Evolutionary conservation across 1,284 basidiomycete species (phyloP), one percentile per base, ranked within the genome.

Genomic region (Megacollybia platyphylla): DNA sequence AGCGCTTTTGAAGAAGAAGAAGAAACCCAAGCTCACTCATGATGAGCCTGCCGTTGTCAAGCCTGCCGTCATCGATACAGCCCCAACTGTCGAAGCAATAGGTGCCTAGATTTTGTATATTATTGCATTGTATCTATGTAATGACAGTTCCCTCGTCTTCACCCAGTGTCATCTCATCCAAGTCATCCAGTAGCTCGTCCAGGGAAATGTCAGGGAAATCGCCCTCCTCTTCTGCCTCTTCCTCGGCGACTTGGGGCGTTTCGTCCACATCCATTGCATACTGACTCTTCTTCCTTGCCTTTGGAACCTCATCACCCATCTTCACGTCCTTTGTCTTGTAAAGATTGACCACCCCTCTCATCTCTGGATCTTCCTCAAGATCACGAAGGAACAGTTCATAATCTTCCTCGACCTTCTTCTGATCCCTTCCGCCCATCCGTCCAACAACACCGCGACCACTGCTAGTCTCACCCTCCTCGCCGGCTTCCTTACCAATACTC

Each of bases 331-430:
- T 66, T 11, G 76, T 67, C 63, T 85, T 87, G 68, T 93, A 98
- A 44, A 98, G 55, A 63, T 97, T 96, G 55, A 98, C 83, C 11
- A 79, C 79, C 11, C 75, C 72, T 41, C 94, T 77, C 71, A 97
- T 70, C 70, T 97, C 94, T 41, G 87, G 83, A 64, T 98, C 94
- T 62, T 98, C 94, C 63, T 97, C 94, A 45, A 98, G 63, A 54
- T 97, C 93, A 41, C 88, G 76, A 62, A 98, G 67, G 79, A 98
- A 98, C 48, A 90, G 54, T 66, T 97, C 94, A 60, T 97, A 98
- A 58, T 97, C 94, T 57, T 89, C 81, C 58, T 97, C 92, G 48
- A 97, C 89, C 67, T 92, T 92, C 67, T 78, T 86, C 63, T 85
- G 77, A 61, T 97, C 93, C 41, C 91, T 68, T 36, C 92, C 92